Conservation (phyloP, 2,329 filamentous ascomycete species). For the Diaporthe aspalathi region DNA sequence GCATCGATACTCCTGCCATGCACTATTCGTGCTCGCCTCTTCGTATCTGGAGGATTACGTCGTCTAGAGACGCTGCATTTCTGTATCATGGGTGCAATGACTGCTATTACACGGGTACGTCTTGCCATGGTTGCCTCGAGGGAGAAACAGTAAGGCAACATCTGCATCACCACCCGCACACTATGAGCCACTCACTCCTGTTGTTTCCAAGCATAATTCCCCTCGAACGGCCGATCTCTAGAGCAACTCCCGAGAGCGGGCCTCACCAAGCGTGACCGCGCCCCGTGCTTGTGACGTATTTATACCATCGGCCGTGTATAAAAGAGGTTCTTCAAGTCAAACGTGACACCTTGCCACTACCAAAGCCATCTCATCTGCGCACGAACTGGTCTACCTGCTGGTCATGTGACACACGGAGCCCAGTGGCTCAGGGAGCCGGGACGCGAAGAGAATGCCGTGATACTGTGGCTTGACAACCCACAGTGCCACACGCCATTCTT, state of each 20-base stretch:
- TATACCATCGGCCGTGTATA: no score
- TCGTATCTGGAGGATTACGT: no score
- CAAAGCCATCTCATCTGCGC: no score
- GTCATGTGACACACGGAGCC: not conserved
- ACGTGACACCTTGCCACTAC: not conserved
- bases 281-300: no score
- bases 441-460: not conserved
- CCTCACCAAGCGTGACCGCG: not conserved
- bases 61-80: no score
- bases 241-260: not conserved
- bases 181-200: no score
- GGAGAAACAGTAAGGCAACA: no score
- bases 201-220: not conserved
- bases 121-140: not conserved
- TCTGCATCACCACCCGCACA: not conserved
- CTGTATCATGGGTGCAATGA: not conserved
- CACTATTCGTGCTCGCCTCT: not conserved
- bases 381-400: not conserved
- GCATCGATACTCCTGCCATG: not conserved
- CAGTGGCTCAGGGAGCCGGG: not conserved
- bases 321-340: not conserved
- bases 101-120: not conserved
- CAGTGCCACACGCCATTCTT: not conserved
- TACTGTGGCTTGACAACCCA: constrained; percentile 24
- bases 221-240: no score